Percentiles rank a stretch among this genome's conserved stretches.
Evolutionary conservation across 75 land plant species (phyloP).

Genomic region (Pinus albicaulis): DNA sequence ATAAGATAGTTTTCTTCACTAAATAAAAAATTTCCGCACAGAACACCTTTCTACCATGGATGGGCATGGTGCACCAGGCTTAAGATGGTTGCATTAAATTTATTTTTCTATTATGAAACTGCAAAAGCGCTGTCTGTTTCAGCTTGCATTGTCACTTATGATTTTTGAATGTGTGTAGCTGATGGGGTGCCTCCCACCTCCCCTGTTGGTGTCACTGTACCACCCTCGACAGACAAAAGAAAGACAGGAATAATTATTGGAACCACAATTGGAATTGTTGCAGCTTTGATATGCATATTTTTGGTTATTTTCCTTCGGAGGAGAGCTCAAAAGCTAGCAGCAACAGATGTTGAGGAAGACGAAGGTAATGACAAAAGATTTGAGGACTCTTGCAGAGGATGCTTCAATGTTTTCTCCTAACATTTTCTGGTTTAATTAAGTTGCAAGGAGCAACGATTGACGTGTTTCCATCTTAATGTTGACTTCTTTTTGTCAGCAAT

Average conservation of each 20-base stretch:
- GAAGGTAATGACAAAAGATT: constrained; percentile 22
- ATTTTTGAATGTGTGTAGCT: constrained; percentile 19
- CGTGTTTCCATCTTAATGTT: not conserved
- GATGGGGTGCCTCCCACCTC: constrained; percentile 10
- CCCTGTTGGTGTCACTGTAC: constrained; percentile 24
- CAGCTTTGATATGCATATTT: constrained; percentile 10
- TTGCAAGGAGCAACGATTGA: not conserved
- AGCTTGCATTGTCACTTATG: not conserved
- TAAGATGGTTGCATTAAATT: not conserved
- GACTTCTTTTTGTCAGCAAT: constrained; percentile 21
- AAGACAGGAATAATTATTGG: constrained; percentile 17
- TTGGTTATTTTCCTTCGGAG: constrained; percentile 7
- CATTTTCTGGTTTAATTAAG: not conserved
- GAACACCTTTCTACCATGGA: not conserved
- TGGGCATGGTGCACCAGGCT: too few relatives aligned
- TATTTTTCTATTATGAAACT: not conserved
- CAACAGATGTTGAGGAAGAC: constrained; percentile 12
- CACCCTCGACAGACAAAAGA: not conserved
- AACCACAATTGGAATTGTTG: constrained; percentile 23
- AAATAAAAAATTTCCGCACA: not conserved
- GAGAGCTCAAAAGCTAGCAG: not conserved
- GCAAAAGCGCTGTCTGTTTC: not conserved
- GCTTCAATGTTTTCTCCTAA: not conserved
- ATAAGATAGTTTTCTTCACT: not conserved
- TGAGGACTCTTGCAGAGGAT: not conserved